Evolutionary conservation across 169 alveolate genomes (phyloP).

Genomic region (Theileria luwenshuni): DNA sequence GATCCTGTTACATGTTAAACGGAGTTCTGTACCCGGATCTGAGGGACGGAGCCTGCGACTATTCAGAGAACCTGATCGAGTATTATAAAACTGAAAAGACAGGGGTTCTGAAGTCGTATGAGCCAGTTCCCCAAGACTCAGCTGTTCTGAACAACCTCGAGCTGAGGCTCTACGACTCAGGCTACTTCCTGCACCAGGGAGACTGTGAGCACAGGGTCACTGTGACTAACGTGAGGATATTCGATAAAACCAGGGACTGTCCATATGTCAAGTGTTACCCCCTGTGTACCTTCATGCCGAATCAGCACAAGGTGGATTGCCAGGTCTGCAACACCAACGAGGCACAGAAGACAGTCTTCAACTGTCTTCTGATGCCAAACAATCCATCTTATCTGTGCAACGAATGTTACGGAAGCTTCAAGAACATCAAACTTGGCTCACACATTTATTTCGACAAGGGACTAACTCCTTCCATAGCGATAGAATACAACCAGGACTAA

Average conservation of each 20-base stretch:
- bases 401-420: constrained; percentile 71
- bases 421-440: constrained; percentile 45
- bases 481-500: constrained; percentile 34
- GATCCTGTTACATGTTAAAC: constrained; percentile 80
- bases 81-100: constrained; percentile 45
- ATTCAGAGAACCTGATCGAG: constrained; percentile 52
- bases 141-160: constrained; percentile 70
- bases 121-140: constrained; percentile 66
- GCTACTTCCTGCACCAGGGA: constrained; percentile 81
- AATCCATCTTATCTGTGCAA: constrained; percentile 80
- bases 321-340: constrained; percentile 74
- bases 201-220: constrained; percentile 85
- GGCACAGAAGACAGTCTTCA: constrained; percentile 72
- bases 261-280: constrained; percentile 76
- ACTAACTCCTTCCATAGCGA: constrained; percentile 40
- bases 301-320: constrained; percentile 68
- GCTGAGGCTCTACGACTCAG: constrained; percentile 74
- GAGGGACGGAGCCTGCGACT: constrained; percentile 70
- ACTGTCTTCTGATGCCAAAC: constrained; percentile 75
- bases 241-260: constrained; percentile 69
- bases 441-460: constrained; percentile 42
- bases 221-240: constrained; percentile 72
- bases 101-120: constrained; percentile 60
- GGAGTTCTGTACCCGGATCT: constrained; percentile 81
- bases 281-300: constrained; percentile 74